A percentile compares a stretch with the other conserved stretches of the same genome.
Conservation (phyloP, 2,329 filamentous ascomycete genomes). For the Fusarium sacchari region DNA sequence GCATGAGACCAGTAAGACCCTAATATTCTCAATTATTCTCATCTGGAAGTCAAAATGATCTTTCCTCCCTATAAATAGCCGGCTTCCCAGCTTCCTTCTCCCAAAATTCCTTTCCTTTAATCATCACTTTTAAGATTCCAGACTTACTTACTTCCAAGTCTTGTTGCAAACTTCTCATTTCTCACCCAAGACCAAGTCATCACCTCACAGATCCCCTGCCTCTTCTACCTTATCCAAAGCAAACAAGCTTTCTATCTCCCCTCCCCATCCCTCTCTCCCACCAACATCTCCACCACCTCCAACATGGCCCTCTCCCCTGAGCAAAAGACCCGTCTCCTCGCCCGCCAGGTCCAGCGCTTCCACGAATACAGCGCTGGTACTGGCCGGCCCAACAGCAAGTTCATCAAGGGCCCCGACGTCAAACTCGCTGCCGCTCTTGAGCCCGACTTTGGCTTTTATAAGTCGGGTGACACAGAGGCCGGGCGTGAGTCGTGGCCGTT, state of each 20-base stretch:
- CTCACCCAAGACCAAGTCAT: fast-evolving
- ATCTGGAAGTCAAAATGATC: neutral
- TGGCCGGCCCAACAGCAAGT: neutral
- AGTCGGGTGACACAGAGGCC: neutral
- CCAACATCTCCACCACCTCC: no score
- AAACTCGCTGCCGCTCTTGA: neutral
- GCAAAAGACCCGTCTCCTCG: neutral
- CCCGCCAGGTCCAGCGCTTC: neutral
- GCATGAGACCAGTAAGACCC: no score
- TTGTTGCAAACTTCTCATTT: fast-evolving
- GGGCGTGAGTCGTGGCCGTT: neutral
- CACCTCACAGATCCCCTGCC: fast-evolving
- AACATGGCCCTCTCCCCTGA: neutral
- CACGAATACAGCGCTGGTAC: neutral
- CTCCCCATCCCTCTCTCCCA: neutral
- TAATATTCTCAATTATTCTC: no score
- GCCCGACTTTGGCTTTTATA: neutral
- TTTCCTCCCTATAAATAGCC: neutral
- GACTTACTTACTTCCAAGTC: neutral
- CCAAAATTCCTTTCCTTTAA: neutral
- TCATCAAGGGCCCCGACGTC: neutral
- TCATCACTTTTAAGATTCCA: fast-evolving
- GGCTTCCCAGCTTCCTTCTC: fast-evolving
- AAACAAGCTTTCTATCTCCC: fast-evolving
- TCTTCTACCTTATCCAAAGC: fast-evolving